A percentile compares a stretch with the other conserved stretches of the same genome.
These are phyloP conservation scores for Hebeloma cylindrosporum DNA, from an alignment of 768 basidiomycete genomes.

Conservation along the genomic window DNA sequence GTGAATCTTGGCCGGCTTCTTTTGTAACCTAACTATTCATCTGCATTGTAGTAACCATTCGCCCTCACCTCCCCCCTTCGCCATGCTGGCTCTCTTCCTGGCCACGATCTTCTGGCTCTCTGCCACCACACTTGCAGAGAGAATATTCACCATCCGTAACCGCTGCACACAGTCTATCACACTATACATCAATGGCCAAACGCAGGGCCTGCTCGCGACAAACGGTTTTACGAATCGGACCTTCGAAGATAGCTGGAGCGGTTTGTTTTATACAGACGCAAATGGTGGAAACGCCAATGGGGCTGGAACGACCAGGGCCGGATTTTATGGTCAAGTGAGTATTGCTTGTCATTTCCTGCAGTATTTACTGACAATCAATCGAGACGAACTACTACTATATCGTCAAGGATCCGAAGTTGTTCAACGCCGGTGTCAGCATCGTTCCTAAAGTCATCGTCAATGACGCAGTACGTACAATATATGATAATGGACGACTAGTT, in stretches of 20 bases:
- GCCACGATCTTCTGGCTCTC: too few relatives aligned
- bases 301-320: slow-evolving; percentile 24
- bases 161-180: slow-evolving; percentile 19
- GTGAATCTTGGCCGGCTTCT: too few relatives aligned
- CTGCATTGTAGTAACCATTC: too few relatives aligned
- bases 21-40: too few relatives aligned
- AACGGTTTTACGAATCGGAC: slow-evolving; percentile 4
- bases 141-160: slow-evolving; percentile 14
- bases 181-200: slow-evolving; percentile 22
- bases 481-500: neutral
- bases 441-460: slow-evolving; percentile 9
- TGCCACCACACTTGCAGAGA: neutral
- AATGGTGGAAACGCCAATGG: slow-evolving; percentile 27
- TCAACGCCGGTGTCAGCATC: slow-evolving; percentile 23
- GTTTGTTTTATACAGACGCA: slow-evolving; percentile 27
- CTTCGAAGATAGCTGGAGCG: slow-evolving; percentile 22
- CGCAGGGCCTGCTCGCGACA: slow-evolving; percentile 15
- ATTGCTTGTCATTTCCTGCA: neutral
- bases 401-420: slow-evolving; percentile 14
- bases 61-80: too few relatives aligned
- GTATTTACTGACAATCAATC: neutral
- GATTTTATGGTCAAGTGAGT: slow-evolving; percentile 27
- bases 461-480: slow-evolving; percentile 1
- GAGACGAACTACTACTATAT: slow-evolving; percentile 21
- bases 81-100: too few relatives aligned